Evolutionary conservation across 2,329 filamentous ascomycete species (phyloP).

Genomic region (Rachicladosporium sp.): DNA sequence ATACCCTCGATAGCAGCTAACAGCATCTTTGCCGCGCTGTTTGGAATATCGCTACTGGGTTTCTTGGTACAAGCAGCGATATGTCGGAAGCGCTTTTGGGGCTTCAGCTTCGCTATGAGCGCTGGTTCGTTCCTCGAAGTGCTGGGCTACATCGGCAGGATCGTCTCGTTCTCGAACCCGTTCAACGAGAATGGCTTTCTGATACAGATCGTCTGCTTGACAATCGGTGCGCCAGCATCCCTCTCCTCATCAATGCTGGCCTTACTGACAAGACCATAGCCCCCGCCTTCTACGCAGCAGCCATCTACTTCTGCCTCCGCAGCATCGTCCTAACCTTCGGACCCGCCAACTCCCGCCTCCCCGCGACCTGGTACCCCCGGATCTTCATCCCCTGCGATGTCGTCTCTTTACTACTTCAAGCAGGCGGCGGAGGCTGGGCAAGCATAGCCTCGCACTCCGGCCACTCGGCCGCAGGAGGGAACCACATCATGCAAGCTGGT

Average conservation of each 20-base stretch:
- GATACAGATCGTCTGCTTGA: conserved; percentile 31
- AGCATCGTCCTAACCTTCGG: conserved; percentile 29
- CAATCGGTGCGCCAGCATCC: conserved; percentile 22
- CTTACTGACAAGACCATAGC: conserved; percentile 16
- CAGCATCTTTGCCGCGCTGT: conserved; percentile 27
- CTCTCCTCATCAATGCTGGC: too few species aligned
- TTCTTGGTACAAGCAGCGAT: conserved; percentile 21
- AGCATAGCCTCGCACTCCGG: conserved; percentile 17
- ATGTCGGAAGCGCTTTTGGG: conserved; percentile 15
- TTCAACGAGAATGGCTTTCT: conserved; percentile 31
- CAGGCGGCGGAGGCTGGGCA: conserved; percentile 35
- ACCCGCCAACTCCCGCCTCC: conserved; percentile 11
- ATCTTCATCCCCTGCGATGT: conserved; percentile 47
- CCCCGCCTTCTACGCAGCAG: conserved; percentile 33
- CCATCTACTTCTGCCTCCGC: conserved; percentile 33
- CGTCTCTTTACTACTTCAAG: conserved; percentile 43
- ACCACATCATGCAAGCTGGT: conserved; percentile 46
- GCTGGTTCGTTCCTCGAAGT: conserved; percentile 31
- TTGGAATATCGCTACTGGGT: conserved; percentile 18
- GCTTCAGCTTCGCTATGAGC: conserved; percentile 29
- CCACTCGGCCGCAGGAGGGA: conserved; percentile 33
- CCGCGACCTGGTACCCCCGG: conserved; percentile 30
- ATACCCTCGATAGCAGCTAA: conserved; percentile 26
- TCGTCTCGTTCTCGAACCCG: conserved; percentile 30
- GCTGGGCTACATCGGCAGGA: conserved; percentile 31